Base-by-base conservation (phyloP, 192 early-diverging fungal species). In the Bifiguratus adelaidae region DNA sequence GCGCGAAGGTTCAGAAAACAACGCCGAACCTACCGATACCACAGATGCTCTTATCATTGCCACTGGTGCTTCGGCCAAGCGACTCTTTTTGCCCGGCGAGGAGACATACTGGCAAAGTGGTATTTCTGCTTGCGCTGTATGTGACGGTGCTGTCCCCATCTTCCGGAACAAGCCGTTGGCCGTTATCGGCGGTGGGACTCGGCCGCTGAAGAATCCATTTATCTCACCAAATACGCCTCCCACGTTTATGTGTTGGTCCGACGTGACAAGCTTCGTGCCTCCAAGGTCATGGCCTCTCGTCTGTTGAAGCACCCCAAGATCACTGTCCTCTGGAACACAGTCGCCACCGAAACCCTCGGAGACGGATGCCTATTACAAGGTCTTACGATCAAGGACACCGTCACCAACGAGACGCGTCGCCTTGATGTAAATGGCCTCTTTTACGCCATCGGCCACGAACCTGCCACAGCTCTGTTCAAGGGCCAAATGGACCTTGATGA, bases 61-160 rank as follows among this genome's bases (percentile, higher is more conserved):
- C 40, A 99, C 95, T n/a, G 95, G 95, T 48, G 93, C 95, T 13
- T 94, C 92, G n/a, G 95, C 95, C 44, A 94, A 89, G 72, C 76
- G 95, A 43, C 74, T 92, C 66, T 15, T 74, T 62, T 86, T 96
- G 47, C 72, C 77, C 26, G 93, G 93, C 46, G 93, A 96, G 58
- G 93, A 94, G 34, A 68, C 48, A 15, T 93, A 88, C 76, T 96
- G 95, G 95, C 91, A 98, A 66, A 83, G 83, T n/a, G 95, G 95
- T 53, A 99, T 99, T 68, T 92, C 89, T 45, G 95, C 95, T 4
- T 99, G 95, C 56, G 95, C 95, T 41, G 95, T 99, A 34, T 99
- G 95, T 70, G 95, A 99, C 63, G 95, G 93, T 53, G 91, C 93
- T 35, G 91, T 87, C 15, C 95, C 95, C 15, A 91, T 97, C 50